Evolutionary conservation across 2,329 filamentous ascomycete genomes (phyloP), one percentile per base, ranked within the genome.

Genomic region (Neurospora sp.): DNA sequence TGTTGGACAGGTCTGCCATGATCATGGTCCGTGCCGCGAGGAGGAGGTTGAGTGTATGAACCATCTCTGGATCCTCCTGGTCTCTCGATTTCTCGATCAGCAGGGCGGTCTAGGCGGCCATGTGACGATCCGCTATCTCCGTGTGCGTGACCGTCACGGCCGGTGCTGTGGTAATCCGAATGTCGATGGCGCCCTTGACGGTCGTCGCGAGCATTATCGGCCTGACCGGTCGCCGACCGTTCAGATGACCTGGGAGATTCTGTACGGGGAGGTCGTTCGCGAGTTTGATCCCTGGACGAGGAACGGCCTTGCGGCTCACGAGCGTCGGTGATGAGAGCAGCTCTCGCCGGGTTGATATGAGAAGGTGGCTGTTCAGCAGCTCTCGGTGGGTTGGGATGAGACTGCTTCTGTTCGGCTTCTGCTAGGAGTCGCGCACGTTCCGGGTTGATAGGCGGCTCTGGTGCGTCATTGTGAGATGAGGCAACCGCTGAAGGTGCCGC

Each of bases 381-480:
- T 39, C 85, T 79, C 28, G 83, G 83, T 1, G 84, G 82, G 43
- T 86, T 86, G 69, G 86, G 77, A 36, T 33, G 52, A 33, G 52
- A 62, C 52, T 62, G 52, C 23, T 62, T 10, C 80, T 76, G 77
- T 39, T 82, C 80, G 46, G 76, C 77, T 19, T 80, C 74, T 0
- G 80, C 80, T 68, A 87, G 82, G 5, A 86, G 78, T 8, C 85
- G 82, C 38, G 85, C 84, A 70, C 86, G 82, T 68, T 87, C 85
- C 1, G 86, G 85, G 71, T 88, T 87, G 74, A 88, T 84, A 8
- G 80, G 79, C 8, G 85, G 84, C 11, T 85, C 86, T 19, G 79
- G 76, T 2, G 74, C 15, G 10, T 78, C 76, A 4, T 72, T 70
- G 38, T 78, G 75, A 4, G 74, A 73, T 46, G 77, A 76, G 41